Conservation (phyloP, 2,329 filamentous ascomycete species). For the Exophiala viscosa region DNA sequence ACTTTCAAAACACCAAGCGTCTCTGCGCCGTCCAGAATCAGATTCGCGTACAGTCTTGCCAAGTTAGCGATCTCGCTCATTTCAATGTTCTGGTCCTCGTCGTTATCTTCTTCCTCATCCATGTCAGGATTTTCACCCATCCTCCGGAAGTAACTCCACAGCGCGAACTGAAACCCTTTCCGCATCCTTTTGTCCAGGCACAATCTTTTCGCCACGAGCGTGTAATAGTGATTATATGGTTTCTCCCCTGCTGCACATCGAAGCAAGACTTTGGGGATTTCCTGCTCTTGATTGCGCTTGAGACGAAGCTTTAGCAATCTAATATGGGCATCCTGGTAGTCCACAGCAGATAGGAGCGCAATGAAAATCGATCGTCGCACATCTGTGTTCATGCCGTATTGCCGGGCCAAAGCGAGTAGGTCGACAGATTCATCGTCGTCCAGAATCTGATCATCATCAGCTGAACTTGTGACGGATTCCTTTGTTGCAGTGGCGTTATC, state of each 20-base stretch:
- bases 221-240: constrained; percentile 90
- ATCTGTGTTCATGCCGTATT: constrained; percentile 82
- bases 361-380: constrained; percentile 89
- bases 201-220: constrained; percentile 73
- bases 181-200: constrained; percentile 70
- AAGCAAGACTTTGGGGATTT: constrained; percentile 82
- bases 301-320: constrained; percentile 77
- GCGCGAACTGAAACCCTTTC: constrained; percentile 79
- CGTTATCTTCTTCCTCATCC: constrained; percentile 57
- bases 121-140: constrained; percentile 78
- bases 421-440: constrained; percentile 52
- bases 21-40: constrained; percentile 59
- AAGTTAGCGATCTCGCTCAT: constrained; percentile 63
- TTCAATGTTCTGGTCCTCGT: constrained; percentile 43
- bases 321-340: constrained; percentile 77
- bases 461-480: constrained; percentile 5
- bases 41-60: constrained; percentile 61
- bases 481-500: constrained; percentile 33
- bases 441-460: constrained; percentile 28
- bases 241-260: constrained; percentile 82
- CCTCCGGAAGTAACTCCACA: constrained; percentile 81
- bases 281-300: constrained; percentile 79
- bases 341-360: constrained; percentile 77
- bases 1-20: constrained; percentile 56
- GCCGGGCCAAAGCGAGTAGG: constrained; percentile 67